Evolutionary conservation across 306 rosid genomes (phyloP).

Genomic region (Dryas drummondii): DNA sequence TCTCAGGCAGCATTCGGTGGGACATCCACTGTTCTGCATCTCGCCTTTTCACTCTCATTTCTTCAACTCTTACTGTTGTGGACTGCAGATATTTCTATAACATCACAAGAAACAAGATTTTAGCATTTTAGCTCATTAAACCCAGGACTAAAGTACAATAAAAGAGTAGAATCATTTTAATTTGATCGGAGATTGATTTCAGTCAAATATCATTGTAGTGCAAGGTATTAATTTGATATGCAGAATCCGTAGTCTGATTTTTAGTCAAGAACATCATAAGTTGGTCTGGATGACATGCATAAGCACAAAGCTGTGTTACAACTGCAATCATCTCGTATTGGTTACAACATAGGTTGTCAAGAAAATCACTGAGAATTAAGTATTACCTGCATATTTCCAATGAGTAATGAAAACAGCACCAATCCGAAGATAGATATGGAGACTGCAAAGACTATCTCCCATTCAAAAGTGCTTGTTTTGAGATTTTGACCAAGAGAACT

Average conservation of each 20-base stretch:
- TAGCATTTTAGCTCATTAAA: not conserved
- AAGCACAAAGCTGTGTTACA: not conserved
- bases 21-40: constrained; percentile 97
- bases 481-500: constrained; percentile 90
- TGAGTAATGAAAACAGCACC: constrained; percentile 72
- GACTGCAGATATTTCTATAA: constrained; percentile 82
- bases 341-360: not conserved
- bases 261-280: constrained; percentile 2
- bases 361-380: not conserved
- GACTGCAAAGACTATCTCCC: constrained; percentile 68
- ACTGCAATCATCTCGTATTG: not conserved
- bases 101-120: constrained; percentile 13
- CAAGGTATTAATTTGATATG: not conserved
- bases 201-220: not conserved
- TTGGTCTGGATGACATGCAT: not conserved
- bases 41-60: constrained; percentile 71
- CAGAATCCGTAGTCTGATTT: not conserved
- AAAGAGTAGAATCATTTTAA: not conserved
- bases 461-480: constrained; percentile 51
- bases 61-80: constrained; percentile 76
- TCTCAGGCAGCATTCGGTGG: constrained; percentile 77
- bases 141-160: not conserved
- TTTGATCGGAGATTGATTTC: not conserved
- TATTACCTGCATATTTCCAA: constrained; percentile 92
- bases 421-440: constrained; percentile 64